Percentiles rank a stretch among this genome's conserved stretches.
These are phyloP conservation scores for Fraxinus platypoda DNA, from an alignment of 305 asterid genomes.

Conservation along the genomic window DNA sequence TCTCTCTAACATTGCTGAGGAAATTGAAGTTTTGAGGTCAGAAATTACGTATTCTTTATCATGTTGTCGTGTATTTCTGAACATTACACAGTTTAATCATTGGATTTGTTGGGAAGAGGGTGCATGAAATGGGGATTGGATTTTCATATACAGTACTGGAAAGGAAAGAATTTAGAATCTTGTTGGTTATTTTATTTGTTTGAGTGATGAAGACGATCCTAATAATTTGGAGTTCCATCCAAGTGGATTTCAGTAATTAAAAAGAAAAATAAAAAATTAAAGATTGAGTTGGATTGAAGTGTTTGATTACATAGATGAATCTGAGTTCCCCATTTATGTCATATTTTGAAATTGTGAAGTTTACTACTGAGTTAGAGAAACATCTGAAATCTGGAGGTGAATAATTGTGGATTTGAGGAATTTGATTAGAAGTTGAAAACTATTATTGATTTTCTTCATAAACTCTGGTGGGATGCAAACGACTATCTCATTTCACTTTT, in stretches of 20 bases:
- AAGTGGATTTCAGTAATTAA: background rate
- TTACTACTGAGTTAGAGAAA: background rate
- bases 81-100: background rate
- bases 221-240: slow-evolving; percentile 19
- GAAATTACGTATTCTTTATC: too few species aligned
- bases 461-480: background rate
- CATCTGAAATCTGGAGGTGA: background rate
- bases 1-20: too few species aligned
- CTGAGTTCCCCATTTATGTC: background rate
- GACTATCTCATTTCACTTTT: background rate
- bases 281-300: background rate
- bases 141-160: background rate
- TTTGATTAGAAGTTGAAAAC: background rate
- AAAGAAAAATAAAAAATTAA: background rate
- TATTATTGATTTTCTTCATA: background rate
- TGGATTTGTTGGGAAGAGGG: slow-evolving; percentile 10
- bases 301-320: background rate
- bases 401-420: background rate
- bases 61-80: too few species aligned
- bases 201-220: slow-evolving; percentile 7
- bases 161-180: slow-evolving; percentile 12
- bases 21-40: too few species aligned
- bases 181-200: background rate
- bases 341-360: background rate
- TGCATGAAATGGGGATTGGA: slow-evolving; percentile 4